Evolutionary conservation across 2,329 filamentous ascomycete species (phyloP), one percentile per base, ranked within the genome.

Genomic region (Helicocarpus griseus): DNA sequence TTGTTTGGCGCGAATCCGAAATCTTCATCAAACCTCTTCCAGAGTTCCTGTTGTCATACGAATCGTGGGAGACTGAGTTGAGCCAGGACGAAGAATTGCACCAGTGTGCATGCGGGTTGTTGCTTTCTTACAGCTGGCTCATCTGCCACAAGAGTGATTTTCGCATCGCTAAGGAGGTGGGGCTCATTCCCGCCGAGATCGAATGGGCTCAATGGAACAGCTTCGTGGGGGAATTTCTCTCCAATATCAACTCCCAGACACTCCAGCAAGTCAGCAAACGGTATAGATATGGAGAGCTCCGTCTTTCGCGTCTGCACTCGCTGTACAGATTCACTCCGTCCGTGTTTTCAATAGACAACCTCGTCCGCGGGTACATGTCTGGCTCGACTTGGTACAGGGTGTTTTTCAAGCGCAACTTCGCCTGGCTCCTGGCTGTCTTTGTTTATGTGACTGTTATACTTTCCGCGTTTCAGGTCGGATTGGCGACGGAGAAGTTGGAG

Each of bases 381-480:
- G 55, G 55, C 36, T 64, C 59, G 21, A 65, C 57, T 24, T 60
- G 61, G 43, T 78, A 76, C 57, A 55, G 59, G 2, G 59, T 60
- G 19, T 73, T 76, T 52, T 70, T 77, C 40, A 61, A 62, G 11
- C 62, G 72, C 31, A 73, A 76, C 53, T 68, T 76, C 21, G 62
- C 63, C 17, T 69, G 61, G 66, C 54, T 77, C 1, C 61, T 70
- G 1, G 61, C 66, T 7, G 58, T 67, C 1, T 67, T 70, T 3
- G 69, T 69, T 2, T 77, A 73, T 55, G 57, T 76, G 19, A 69
- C 67, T 36, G 56, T 78, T 14, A 63, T 76, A 17, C 62, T 79
- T 29, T 71, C 71, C 2, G 75, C 75, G 0, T 74, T 78, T 71
- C 75, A 78, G 60, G 72, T 77, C 1, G 54, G 50, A 4, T 33